Evolutionary conservation across 139 green algal genomes (phyloP), one percentile per base, ranked within the genome.

Genomic region (Parachlorella kessleri): DNA sequence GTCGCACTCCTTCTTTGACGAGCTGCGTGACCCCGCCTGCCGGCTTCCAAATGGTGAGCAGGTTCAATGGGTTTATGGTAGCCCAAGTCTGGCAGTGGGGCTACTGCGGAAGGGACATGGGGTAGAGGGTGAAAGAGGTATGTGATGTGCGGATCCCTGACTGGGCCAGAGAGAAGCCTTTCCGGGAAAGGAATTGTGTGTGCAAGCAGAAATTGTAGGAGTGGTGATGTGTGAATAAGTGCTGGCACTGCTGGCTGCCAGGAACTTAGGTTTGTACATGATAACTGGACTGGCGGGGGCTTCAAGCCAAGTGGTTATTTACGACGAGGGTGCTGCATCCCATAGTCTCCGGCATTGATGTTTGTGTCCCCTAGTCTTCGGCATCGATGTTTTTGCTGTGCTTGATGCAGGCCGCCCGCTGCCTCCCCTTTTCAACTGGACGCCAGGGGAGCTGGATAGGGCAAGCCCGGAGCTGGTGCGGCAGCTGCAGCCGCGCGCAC

Each of bases 1-100:
- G 86, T 88, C 90, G 6, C 96, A 99, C 88, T 86, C 94, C 14
- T 99, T 98, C 86, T 99, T 99, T 76, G 96, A 99, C 70, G 95
- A 99, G 87, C 84, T 99, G 73, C 85, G 95, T 37, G 90, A 98
- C 33, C 92, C 92, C 2, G 81, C 55, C 64, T 93, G 88, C n/a
- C 78, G 78, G 69, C 89, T 99, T 72, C 94, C 94, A 8, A 97
- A 97, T 73, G 93, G 10, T 18, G 48, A 59, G 48, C 10, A 18
- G 48, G 10, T 59, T 59, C 48, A 18, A 18, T 18, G 10, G 48
- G 48, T 18, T 28, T 18, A 59, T 10, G 18, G 48, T 18, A 59
- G 48, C 10, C 48, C 48, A 18, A 18, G n/a, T n/a, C n/a, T 18
- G 48, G 48, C 48, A 59, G 48, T 28, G 48, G 48, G 48, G 10